Evolutionary conservation across 345 rosid genomes (phyloP).

Genomic region (Rhodomyrtus tomentosa): DNA sequence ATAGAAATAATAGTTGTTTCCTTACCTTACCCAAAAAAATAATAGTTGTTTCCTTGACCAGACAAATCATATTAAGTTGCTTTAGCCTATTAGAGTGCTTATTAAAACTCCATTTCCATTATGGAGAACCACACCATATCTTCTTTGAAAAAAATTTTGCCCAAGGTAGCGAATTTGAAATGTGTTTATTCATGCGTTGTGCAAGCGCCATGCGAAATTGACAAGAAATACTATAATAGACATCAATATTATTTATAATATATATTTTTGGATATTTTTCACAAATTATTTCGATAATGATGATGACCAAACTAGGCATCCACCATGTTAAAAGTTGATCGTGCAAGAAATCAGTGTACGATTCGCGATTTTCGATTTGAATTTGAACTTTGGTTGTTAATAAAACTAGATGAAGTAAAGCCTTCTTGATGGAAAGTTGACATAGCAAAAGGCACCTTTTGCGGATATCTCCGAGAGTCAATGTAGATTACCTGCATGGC

Average conservation of each 20-base stretch:
- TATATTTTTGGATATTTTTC: background rate
- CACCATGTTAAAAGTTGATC: background rate
- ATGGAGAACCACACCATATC: background rate
- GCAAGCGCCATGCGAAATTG: background rate
- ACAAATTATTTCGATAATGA: background rate
- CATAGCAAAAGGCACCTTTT: background rate
- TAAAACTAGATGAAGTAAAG: background rate
- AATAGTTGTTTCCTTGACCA: no score
- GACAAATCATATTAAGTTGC: no score
- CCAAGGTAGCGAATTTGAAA: background rate
- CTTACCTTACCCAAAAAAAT: no score
- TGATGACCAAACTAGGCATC: background rate
- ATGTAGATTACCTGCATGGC: slow-evolving; percentile 72
- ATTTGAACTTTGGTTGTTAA: background rate
- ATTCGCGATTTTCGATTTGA: background rate
- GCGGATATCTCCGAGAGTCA: background rate
- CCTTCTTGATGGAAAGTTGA: background rate
- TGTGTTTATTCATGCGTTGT: background rate
- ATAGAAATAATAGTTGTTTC: no score
- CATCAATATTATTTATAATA: background rate
- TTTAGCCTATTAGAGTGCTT: background rate
- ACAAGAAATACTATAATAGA: background rate
- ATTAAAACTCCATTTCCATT: background rate
- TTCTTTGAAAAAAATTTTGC: background rate
- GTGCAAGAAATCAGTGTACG: background rate